phyloP scores from a whole-genome alignment of 225 moss, liverwort and hornwort genomes.

The Straminergon stramineum region DNA sequence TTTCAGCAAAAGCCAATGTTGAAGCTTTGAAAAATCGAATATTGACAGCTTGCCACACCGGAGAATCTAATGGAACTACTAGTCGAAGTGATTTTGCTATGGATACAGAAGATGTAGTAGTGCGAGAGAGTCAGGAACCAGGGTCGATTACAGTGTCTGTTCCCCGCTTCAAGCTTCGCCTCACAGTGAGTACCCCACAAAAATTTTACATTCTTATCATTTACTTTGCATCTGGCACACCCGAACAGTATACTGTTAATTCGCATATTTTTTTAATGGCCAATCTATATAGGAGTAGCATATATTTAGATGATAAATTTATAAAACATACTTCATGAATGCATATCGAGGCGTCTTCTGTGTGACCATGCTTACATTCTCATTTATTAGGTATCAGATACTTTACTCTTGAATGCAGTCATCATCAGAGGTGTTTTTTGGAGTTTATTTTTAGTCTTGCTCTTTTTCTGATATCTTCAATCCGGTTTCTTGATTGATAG shows the following conservation, averaged over 20 bases:
- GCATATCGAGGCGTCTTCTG: not conserved
- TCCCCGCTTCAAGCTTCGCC: slow-evolving; percentile 67
- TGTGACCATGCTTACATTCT: not conserved
- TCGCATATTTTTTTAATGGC: not conserved
- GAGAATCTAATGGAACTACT: slow-evolving; percentile 10
- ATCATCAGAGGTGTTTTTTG: not conserved
- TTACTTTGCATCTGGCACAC: not conserved
- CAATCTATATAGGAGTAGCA: not conserved
- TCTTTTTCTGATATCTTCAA: not conserved
- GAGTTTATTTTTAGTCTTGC: not conserved
- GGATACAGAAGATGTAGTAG: slow-evolving; percentile 39
- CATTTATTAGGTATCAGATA: not conserved
- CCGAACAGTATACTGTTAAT: not conserved
- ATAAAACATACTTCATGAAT: not conserved
- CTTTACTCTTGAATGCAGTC: not conserved
- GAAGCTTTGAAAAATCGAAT: slow-evolving; percentile 53
- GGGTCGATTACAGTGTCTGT: slow-evolving; percentile 35
- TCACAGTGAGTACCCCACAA: slow-evolving; percentile 44
- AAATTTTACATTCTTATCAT: not conserved
- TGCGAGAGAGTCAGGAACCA: slow-evolving; percentile 10
- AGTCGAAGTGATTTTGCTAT: slow-evolving; percentile 16
- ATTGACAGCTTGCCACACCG: slow-evolving; percentile 29
- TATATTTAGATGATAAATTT: not conserved
- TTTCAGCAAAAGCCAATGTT: slow-evolving; percentile 49
- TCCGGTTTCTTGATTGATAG: slow-evolving; percentile 23